Base-by-base conservation (phyloP, 352 stramenopile species). In the Elongisporangium prolatum region DNA sequence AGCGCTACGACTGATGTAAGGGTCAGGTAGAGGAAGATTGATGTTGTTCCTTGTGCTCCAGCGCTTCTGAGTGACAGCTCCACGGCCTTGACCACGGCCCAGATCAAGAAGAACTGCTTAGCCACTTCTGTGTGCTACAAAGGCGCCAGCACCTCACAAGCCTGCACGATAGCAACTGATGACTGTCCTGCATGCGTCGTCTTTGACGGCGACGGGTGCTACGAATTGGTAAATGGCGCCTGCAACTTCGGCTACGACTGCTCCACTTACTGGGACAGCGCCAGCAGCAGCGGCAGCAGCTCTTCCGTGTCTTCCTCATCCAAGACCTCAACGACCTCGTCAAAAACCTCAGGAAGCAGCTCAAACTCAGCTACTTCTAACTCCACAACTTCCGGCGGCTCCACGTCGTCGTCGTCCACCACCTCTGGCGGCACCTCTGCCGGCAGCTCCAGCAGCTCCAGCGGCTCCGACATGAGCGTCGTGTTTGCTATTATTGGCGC, bases 401-500 rank as follows among this genome's bases (percentile, higher is more conserved):
- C 61, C n/a, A 74, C 52, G 16, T 56, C 56, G 40, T 56, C 56
- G 40, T 68, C 55, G 44, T 28, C 40, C 25, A 68, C 64, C 9
- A 64, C 57, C 25, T 64, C 64, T 47, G 66, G 38, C 8, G 60
- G 40, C 34, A 50, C 51, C 5, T 28, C 49, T 13, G 52, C 67
- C 1, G 34, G 34, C 11, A 56, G 50, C 54, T 55, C 63, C 4
- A 64, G 67, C 17, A 63, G 28, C 20, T 56, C 44, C 34, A 44
- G 57, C 25, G 69, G 76, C 13, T 84, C 67, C 0, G 77, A 89
- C 61, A 84, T 89, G 78, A 89, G 72, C 48, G 75, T 88, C 54
- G 74, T 91, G 37, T 91, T 91, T 34, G 81, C 72, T 13, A 91
- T 91, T 54, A 86, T 91, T 40, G 81, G 81, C 13, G 81, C 78